These are phyloP conservation scores for Fusarium chlamydosporum DNA, from an alignment of 2,329 filamentous ascomycete genomes.

Conservation along the genomic window DNA sequence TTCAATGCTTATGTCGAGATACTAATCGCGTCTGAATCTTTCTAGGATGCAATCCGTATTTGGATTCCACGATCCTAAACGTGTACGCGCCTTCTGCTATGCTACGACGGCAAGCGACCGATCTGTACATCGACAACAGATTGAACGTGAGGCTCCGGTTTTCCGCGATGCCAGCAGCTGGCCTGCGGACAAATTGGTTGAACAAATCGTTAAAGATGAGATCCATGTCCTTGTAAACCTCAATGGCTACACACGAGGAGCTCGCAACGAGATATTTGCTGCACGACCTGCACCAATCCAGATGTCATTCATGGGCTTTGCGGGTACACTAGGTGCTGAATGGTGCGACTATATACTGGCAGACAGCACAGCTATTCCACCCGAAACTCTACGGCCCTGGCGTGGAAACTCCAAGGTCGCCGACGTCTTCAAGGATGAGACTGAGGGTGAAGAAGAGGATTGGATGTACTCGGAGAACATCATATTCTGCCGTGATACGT, in stretches of 20 bases:
- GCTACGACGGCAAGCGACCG: constrained; percentile 93
- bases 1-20: background rate
- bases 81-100: constrained; percentile 91
- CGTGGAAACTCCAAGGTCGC: constrained; percentile 80
- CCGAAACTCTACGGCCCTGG: constrained; percentile 83
- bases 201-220: constrained; percentile 86
- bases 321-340: constrained; percentile 93
- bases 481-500: constrained; percentile 92
- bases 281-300: constrained; percentile 94
- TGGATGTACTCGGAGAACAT: constrained; percentile 99
- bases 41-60: constrained; percentile 95
- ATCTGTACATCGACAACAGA: constrained; percentile 90
- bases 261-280: constrained; percentile 97
- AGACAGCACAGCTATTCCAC: constrained; percentile 88
- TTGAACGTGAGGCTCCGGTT: constrained; percentile 90
- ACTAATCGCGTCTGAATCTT: constrained; percentile 14
- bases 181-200: constrained; percentile 85
- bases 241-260: constrained; percentile 97
- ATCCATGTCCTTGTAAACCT: constrained; percentile 97
- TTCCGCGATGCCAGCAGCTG: constrained; percentile 91
- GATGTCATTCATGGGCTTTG: constrained; percentile 99
- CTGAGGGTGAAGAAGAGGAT: constrained; percentile 76
- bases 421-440: constrained; percentile 76
- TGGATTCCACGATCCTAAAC: constrained; percentile 81
- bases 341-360: constrained; percentile 99